Base-by-base conservation (phyloP, 1,284 basidiomycete genomes). In the Coniophora puteana region DNA sequence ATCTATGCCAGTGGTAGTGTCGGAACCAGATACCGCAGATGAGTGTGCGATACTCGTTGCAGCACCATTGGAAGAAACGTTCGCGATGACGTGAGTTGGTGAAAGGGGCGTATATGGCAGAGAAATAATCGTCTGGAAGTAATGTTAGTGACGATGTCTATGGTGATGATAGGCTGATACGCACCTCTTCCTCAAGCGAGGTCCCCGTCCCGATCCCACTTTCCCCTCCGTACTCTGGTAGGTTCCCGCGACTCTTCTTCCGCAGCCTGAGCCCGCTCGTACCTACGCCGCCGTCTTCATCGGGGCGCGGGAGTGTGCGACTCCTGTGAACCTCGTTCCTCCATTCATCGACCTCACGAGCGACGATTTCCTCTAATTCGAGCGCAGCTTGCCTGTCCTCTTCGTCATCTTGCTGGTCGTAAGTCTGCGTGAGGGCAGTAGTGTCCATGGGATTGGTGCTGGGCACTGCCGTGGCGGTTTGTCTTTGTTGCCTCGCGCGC, bases 341-440 rank as follows among this genome's bases (percentile, higher is more conserved):
- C 79, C 80, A 79, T 56, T 75, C 73, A 18, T 67, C 62, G 5
- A 78, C 69, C 52, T 80, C 78, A 38, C 57, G 63, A 1, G 58
- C 46, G 20, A 69, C 65, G 29, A 82, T 59, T 11, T 67, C 62
- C 40, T 78, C 74, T 10, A 84, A 63, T 50, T 83, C 79, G 22
- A 69, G 61, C 2, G 22, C 39, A 40, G 41, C 52, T n/a, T 40
- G 50, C 46, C 42, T 44, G 30, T 54, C 53, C 22, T 52, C 36
- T 46, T 21, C 24, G 39, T 35, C 5, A n/a, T 38, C 46, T 29
- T 14, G 42, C 46, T 22, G 31, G 42, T 20, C 48, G 49, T 13
- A 47, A 48, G 13, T 40, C 48, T 23, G 48, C 45, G 8, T 14
- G 36, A 38, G 39, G 18, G 38, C 45, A 36, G 38, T 39, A 26